A percentile compares a stretch with the other conserved stretches of the same genome.
Conservation (phyloP, 345 rosid genomes). For the Lumnitzera racemosa region DNA sequence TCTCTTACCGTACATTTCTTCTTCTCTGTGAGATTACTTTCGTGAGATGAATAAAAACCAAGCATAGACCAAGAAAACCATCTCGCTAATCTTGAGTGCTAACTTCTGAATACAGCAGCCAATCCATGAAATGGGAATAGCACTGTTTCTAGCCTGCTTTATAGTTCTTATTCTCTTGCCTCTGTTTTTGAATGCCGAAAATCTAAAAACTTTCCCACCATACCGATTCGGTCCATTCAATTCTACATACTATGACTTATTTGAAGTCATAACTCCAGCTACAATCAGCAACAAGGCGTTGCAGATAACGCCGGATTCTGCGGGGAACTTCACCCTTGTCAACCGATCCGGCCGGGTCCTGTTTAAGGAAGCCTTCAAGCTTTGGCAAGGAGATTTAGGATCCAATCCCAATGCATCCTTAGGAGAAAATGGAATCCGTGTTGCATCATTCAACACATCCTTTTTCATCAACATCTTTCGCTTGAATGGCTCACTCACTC, state of each 20-base stretch:
- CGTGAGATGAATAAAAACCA: too few species aligned
- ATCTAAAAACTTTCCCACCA: too few species aligned
- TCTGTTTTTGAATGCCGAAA: too few species aligned
- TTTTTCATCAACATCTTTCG: conserved; percentile 27
- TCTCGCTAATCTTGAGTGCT: too few species aligned
- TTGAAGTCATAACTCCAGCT: conserved; percentile 8
- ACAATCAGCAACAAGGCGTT: conserved; percentile 23
- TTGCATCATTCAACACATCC: conserved; percentile 33
- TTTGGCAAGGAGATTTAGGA: conserved; percentile 12
- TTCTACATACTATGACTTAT: conserved; percentile 9
- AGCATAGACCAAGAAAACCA: too few species aligned
- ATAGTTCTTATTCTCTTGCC: too few species aligned
- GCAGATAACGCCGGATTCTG: conserved; percentile 32
- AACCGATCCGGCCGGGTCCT: conserved; percentile 25
- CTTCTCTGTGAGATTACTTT: too few species aligned
- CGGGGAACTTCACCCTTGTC: conserved; percentile 9
- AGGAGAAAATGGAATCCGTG: background rate
- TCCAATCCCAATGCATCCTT: too few species aligned
- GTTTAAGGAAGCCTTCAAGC: conserved; percentile 12
- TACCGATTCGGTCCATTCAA: conserved; percentile 17
- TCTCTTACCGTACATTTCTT: too few species aligned
- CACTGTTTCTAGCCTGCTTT: too few species aligned
- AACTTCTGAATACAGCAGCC: too few species aligned
- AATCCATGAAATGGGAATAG: too few species aligned
- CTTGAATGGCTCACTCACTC: background rate